Percentiles rank a stretch among this genome's conserved stretches.
Evolutionary conservation across 1,139 yeast genomes (phyloP).

Genomic region (Groenewaldozyma sp.): DNA sequence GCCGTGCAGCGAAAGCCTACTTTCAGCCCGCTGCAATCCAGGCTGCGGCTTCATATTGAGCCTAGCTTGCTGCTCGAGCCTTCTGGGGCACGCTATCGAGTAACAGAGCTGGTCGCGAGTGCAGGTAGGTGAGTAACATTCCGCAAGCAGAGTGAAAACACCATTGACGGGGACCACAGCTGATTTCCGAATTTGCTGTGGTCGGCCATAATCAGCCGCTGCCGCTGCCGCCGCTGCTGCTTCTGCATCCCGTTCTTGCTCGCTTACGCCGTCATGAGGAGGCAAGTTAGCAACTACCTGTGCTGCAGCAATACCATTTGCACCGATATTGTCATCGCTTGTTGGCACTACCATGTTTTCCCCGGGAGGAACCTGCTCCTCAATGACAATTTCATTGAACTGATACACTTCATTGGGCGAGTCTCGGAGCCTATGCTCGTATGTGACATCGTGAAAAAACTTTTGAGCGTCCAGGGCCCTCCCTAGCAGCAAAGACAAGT

Average conservation of each 20-base stretch:
- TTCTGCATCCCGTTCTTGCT: constrained; percentile 7
- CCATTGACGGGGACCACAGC: constrained; percentile 56
- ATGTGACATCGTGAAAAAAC: constrained; percentile 90
- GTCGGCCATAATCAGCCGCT: not conserved
- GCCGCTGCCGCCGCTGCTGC: not conserved
- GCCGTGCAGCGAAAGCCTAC: constrained; percentile 64
- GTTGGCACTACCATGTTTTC: not conserved
- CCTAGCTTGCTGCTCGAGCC: constrained; percentile 92
- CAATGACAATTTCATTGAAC: constrained; percentile 48
- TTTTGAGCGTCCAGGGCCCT: constrained; percentile 92
- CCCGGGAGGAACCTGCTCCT: constrained; percentile 14
- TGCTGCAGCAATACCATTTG: not conserved
- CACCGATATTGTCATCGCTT: not conserved
- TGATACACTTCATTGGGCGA: constrained; percentile 83
- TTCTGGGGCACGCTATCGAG: constrained; percentile 94
- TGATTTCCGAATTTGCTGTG: constrained; percentile 4
- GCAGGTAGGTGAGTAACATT: constrained; percentile 95
- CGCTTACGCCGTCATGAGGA: constrained; percentile 1
- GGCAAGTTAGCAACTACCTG: not conserved
- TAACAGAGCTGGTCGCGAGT: constrained; percentile 81
- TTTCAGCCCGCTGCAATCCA: constrained; percentile 74
- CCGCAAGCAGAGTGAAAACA: constrained; percentile 83
- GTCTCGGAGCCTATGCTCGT: constrained; percentile 86
- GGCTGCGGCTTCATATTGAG: constrained; percentile 83
- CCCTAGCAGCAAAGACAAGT: constrained; percentile 78